Conservation (phyloP, 108 stramenopile genomes). For the Mediolabrus comicus region DNA sequence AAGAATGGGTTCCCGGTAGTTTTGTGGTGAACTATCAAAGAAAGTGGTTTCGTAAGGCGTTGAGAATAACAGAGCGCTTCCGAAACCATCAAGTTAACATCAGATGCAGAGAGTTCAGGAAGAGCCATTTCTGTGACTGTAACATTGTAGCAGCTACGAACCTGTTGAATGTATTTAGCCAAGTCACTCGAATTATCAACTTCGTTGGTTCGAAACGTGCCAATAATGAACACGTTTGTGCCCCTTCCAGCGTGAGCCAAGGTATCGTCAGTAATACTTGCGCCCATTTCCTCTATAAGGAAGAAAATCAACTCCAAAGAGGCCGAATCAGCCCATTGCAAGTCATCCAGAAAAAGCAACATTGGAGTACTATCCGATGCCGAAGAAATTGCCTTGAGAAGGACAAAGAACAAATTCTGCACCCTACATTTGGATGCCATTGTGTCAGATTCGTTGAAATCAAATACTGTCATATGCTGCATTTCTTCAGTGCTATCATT, state of each 20-base stretch:
- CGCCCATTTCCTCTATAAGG: constrained; percentile 27
- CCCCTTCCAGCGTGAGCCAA: background rate
- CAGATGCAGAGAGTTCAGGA: background rate
- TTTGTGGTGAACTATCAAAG: constrained; percentile 32
- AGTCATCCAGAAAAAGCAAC: constrained; percentile 58
- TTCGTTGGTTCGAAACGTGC: constrained; percentile 55
- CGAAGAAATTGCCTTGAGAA: constrained; percentile 9
- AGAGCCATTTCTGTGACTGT: constrained; percentile 17
- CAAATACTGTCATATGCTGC: background rate
- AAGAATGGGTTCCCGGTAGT: constrained; percentile 49
- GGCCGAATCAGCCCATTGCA: constrained; percentile 65
- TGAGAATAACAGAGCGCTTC: constrained; percentile 14
- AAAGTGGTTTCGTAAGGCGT: constrained; percentile 12
- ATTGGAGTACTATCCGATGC: constrained; percentile 7
- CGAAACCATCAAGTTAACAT: constrained; percentile 22
- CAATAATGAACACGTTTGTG: constrained; percentile 37
- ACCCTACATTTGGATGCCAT: background rate
- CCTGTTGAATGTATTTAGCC: constrained; percentile 1
- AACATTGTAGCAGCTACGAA: constrained; percentile 6
- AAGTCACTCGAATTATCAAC: constrained; percentile 22
- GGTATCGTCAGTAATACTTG: background rate
- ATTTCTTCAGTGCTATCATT: too few relatives aligned
- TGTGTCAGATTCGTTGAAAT: background rate
- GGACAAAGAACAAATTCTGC: background rate
- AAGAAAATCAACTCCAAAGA: constrained; percentile 48